Conservation (phyloP, 2,329 filamentous ascomycete species). For the Aureobasidium leucospermi region DNA sequence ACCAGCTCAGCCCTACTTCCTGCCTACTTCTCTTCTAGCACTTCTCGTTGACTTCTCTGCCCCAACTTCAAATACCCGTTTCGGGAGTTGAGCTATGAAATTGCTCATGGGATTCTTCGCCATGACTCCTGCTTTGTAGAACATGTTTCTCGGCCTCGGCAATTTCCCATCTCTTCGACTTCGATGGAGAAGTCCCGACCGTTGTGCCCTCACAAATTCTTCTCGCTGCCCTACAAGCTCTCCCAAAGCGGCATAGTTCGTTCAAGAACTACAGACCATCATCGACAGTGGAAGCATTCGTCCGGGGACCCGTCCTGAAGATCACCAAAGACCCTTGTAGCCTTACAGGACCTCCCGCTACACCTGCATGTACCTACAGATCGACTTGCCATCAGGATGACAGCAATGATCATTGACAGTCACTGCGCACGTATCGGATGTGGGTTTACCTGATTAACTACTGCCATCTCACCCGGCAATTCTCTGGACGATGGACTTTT, state of each 20-base stretch:
- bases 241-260: neutral
- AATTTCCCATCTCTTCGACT: neutral
- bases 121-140: neutral
- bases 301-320: neutral
- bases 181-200: neutral
- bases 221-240: neutral
- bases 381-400: neutral
- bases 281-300: neutral
- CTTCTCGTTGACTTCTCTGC: neutral
- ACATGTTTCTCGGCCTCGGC: neutral
- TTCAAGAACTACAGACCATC: neutral
- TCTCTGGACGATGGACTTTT: neutral
- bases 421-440: neutral
- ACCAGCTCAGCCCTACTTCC: neutral
- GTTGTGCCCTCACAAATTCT: neutral
- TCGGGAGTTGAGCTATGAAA: neutral
- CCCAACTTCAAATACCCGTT: conserved; percentile 7
- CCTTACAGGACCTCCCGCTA: neutral
- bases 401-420: neutral
- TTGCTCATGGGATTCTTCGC: neutral
- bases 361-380: neutral
- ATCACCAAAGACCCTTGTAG: neutral
- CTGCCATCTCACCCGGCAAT: neutral
- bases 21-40: neutral
- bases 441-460: neutral